phyloP scores from a whole-genome alignment of 2,329 filamentous ascomycete species.

The Botrytis porri region DNA sequence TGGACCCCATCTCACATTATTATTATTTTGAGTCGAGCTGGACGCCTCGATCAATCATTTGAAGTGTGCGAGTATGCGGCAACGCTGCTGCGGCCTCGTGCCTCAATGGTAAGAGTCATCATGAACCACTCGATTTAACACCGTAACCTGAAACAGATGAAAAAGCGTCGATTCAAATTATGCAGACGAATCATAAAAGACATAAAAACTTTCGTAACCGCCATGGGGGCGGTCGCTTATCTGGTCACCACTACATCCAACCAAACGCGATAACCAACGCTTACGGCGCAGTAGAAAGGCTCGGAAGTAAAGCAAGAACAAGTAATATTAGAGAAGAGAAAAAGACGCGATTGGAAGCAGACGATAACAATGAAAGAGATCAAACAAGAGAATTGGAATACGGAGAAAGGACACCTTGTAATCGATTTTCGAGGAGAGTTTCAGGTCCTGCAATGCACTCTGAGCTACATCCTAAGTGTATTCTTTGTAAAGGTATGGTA shows the following conservation, averaged over 20 bases:
- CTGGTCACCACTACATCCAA: slow-evolving; percentile 9
- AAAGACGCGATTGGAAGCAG: background rate
- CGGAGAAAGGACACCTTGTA: background rate
- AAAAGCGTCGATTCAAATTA: slow-evolving; percentile 4
- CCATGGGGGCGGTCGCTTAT: slow-evolving; percentile 20
- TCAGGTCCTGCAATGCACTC: background rate
- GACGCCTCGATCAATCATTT: slow-evolving; percentile 2
- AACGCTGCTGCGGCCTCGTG: slow-evolving; percentile 14
- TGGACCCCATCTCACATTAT: slow-evolving; percentile 19
- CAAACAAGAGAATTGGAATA: background rate
- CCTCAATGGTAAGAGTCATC: slow-evolving; percentile 7
- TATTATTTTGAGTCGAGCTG: slow-evolving; percentile 6
- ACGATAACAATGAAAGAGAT: background rate
- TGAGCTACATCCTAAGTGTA: background rate
- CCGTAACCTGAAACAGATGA: slow-evolving; percentile 8
- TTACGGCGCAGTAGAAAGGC: background rate
- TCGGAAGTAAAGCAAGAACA: background rate
- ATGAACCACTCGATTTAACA: slow-evolving; percentile 13
- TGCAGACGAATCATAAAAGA: slow-evolving; percentile 14
- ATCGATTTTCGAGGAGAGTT: slow-evolving; percentile 7
- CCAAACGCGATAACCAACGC: slow-evolving; percentile 8
- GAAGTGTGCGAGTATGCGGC: slow-evolving; percentile 9
- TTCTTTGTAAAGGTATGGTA: background rate
- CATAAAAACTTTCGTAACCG: slow-evolving; percentile 11
- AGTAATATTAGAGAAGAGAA: background rate